Percentiles rank a stretch among this genome's conserved stretches.
Conservation (phyloP, 495 filamentous ascomycete species). For the Penicillium cinerascens region DNA sequence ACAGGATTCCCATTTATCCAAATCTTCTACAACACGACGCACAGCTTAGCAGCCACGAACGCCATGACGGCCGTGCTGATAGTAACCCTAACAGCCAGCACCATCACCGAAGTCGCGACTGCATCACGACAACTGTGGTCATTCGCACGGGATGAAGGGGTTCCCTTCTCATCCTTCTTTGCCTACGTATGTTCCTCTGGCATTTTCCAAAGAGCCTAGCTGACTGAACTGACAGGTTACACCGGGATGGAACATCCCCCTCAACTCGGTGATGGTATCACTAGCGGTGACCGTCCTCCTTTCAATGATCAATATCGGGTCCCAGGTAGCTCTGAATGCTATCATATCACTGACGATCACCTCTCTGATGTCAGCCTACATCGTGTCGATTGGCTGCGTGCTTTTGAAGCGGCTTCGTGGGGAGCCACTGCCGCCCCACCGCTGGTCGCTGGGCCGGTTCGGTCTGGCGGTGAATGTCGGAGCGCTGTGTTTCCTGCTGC, state of each 20-base stretch:
- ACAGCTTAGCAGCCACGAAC: slow-evolving; percentile 41
- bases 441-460: slow-evolving; percentile 16
- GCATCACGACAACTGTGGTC: slow-evolving; percentile 57
- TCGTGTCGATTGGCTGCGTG: slow-evolving; percentile 6
- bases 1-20: slow-evolving; percentile 54
- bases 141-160: slow-evolving; percentile 14
- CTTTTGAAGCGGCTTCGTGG: slow-evolving; percentile 1
- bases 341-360: slow-evolving; percentile 39
- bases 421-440: slow-evolving; percentile 1
- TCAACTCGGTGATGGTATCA: slow-evolving; percentile 49
- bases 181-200: slow-evolving; percentile 36
- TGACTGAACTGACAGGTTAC: slow-evolving; percentile 35
- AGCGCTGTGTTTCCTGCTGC: slow-evolving; percentile 38
- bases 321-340: slow-evolving; percentile 40
- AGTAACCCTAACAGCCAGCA: slow-evolving; percentile 45
- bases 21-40: slow-evolving; percentile 50
- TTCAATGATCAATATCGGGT: slow-evolving; percentile 51
- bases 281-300: slow-evolving; percentile 42
- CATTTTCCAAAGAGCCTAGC: background rate
- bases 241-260: slow-evolving; percentile 47
- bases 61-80: slow-evolving; percentile 50
- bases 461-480: slow-evolving; percentile 47
- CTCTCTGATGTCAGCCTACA: slow-evolving; percentile 3
- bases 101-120: slow-evolving; percentile 53
- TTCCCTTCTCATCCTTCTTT: slow-evolving; percentile 47